Conservation (phyloP, 441 rosid species). For the Melastoma candidum region DNA sequence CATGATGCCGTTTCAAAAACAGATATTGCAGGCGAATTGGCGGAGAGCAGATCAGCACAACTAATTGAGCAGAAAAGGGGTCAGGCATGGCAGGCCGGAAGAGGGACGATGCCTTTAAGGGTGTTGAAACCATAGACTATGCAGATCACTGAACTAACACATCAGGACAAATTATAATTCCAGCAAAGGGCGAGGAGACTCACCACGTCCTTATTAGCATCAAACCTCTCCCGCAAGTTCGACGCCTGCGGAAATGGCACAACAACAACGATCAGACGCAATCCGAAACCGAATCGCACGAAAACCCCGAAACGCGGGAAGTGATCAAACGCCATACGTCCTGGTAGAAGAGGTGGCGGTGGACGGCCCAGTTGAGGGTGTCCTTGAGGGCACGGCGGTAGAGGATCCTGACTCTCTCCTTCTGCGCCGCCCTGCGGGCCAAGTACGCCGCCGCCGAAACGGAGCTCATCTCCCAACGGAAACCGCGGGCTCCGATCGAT, state of each 20-base stretch:
- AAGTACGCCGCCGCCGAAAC: constrained; percentile 29
- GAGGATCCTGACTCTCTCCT: constrained; percentile 83
- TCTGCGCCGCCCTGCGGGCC: constrained; percentile 85
- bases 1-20: background rate
- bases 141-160: background rate
- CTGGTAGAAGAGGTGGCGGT: constrained; percentile 80
- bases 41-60: too few relatives aligned
- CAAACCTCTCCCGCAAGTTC: constrained; percentile 69
- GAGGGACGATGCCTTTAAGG: too few relatives aligned
- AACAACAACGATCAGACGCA: background rate
- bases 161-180: background rate
- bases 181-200: constrained; percentile 11
- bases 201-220: constrained; percentile 73
- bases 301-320: constrained; percentile 4
- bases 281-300: background rate
- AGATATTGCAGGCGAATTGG: background rate
- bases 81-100: too few relatives aligned
- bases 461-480: constrained; percentile 47
- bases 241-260: constrained; percentile 41
- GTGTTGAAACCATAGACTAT: too few relatives aligned
- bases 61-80: too few relatives aligned
- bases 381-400: constrained; percentile 93
- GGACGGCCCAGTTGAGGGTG: constrained; percentile 94
- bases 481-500: too few relatives aligned
- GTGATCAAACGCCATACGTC: constrained; percentile 35